Percentiles rank a stretch among this genome's conserved stretches.
These are phyloP conservation scores for Termitomyces heimii DNA, from an alignment of 768 basidiomycete species.

Conservation along the genomic window DNA sequence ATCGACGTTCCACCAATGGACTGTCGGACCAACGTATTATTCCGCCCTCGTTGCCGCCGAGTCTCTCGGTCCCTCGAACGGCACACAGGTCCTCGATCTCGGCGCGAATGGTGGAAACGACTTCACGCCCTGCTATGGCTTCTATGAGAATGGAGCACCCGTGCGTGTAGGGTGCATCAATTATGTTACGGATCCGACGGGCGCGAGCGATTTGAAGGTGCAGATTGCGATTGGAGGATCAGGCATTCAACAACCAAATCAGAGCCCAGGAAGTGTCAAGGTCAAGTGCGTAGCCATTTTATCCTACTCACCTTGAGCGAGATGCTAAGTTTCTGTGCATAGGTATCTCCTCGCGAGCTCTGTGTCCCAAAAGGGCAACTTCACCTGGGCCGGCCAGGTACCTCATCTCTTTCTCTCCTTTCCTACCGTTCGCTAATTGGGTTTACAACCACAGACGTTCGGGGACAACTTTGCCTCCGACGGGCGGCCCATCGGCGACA, in stretches of 20 bases:
- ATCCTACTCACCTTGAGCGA: neutral
- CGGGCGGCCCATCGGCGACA: constrained; percentile 53
- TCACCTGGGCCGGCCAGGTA: constrained; percentile 60
- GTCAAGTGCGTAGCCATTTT: constrained; percentile 38
- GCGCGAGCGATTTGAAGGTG: constrained; percentile 46
- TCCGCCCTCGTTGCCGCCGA: constrained; percentile 66
- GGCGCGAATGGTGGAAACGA: constrained; percentile 31
- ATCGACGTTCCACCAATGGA: constrained; percentile 60
- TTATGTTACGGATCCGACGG: constrained; percentile 56
- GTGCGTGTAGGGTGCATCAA: constrained; percentile 67
- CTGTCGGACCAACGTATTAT: constrained; percentile 70
- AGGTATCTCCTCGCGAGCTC: constrained; percentile 35
- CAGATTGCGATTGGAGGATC: constrained; percentile 40
- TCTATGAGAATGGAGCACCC: constrained; percentile 66
- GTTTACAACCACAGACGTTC: constrained; percentile 38
- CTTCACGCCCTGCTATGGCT: constrained; percentile 61
- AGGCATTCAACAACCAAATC: constrained; percentile 3
- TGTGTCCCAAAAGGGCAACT: constrained; percentile 48
- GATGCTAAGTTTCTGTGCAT: neutral
- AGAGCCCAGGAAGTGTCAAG: constrained; percentile 36
- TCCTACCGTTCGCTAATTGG: too few species aligned
- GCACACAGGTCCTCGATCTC: constrained; percentile 63
- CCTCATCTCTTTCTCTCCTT: neutral
- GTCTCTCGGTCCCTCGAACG: constrained; percentile 54
- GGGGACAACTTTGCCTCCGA: constrained; percentile 59